Evolutionary conservation across 495 filamentous ascomycete genomes (phyloP), one percentile per base, ranked within the genome.

Genomic region (Cladorrhinum samala): DNA sequence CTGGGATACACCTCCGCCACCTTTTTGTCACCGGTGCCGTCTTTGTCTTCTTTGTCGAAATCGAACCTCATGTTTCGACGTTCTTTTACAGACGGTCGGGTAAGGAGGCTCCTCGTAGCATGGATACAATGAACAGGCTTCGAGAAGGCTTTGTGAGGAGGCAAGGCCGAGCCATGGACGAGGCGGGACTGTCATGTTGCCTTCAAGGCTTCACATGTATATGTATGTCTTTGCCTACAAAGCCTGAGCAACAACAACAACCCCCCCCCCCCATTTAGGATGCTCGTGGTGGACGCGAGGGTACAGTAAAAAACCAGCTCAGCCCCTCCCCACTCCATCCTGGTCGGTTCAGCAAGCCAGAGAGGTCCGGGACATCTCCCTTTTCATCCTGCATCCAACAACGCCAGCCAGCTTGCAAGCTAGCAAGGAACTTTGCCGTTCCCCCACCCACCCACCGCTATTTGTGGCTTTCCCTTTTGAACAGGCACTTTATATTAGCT

Each of bases 401-500:
- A 19, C 14, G 7, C 6, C 13, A n/a, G 5, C 42, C 14, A 41
- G 5, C 24, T 23, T 14, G 9, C 24, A 9, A 23, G 23, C 27
- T 11, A 33, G 27, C 27, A 33, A 13, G 24, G 24, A 47, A 17
- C 23, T 11, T 27, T 20, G 21, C 43, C 43, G n/a, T 21, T 21
- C 43, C 45, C 45, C 16, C 45, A 47, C 45, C 27, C 21, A 33
- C 45, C 45, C 45, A 30, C 24, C 45, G 45, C 45, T 47, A 33
- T 47, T 36, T 36, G 45, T 47, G 24, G 45, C 45, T n/a, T 41
- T 17, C n/a, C 39, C 5, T 17, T 33, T 27, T 23, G 17, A 23
- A 47, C 43, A 43, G 41, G 16, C 41, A 8, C 16, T 9, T 25
- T 11, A 45, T 9, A 19, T 20, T 47, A 17, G n/a, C n/a, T n/a